Evolutionary conservation across 305 asterid genomes (phyloP), one percentile per base, ranked within the genome.

Genomic region (Rubia tinctorum): DNA sequence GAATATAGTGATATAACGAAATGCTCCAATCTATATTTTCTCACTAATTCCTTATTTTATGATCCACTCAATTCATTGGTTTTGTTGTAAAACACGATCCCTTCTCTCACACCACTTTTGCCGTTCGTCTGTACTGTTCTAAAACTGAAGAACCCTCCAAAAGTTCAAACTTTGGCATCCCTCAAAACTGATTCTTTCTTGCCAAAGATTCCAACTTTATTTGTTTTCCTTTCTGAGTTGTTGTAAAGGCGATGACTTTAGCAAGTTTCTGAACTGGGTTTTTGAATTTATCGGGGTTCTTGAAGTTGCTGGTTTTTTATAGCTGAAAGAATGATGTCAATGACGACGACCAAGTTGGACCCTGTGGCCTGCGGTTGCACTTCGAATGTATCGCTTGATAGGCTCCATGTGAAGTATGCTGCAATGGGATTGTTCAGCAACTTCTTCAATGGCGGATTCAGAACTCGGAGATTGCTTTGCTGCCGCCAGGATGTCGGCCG

Each of bases 301-400:
- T 39, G 58, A 17, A 51, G 51, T 73, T 80, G 71, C 71, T 55
- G 73, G 22, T 53, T 75, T 66, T 9, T 25, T 67, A 47, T 20
- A 39, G 68, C 75, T 59, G 10, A 60, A 86, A 51, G 58, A 78
- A 91, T 91, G 97, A 88, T 82, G 91, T 86, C 96, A 39, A 82
- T 87, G 84, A 79, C 87, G 80, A 84, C 94, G 81, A 82, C 80
- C 49, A 81, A 86, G 64, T 73, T 89, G 76, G 94, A 88, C 25
- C 82, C 84, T 71, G 79, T 80, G 61, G 83, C 89, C 23, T 86
- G 96, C 82, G 96, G 89, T 71, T 90, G 93, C 80, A 86, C 93
- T 73, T 86, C 93, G 14, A 88, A 85, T 80, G 84, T 84, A 22
- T 84, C 92, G 30, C 47, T 71, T 70, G 75, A 84, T 70, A 80